Base-by-base conservation (phyloP, 768 basidiomycete species). In the Phylloporus sp. region DNA sequence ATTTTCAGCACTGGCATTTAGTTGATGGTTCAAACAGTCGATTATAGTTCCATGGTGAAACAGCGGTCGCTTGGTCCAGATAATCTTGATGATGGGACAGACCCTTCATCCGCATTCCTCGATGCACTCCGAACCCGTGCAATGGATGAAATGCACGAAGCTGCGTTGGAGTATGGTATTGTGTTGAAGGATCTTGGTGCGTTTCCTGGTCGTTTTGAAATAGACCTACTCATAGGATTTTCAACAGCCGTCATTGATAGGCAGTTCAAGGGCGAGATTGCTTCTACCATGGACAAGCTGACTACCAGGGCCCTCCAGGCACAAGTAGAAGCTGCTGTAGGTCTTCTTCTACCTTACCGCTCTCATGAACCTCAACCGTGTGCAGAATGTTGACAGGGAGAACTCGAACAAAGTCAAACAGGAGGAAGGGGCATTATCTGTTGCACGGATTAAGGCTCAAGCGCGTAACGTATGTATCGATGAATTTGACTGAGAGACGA, bases 181-280 rank as follows among this genome's bases (percentile, higher is more conserved):
- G 71, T 86, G 31, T 67, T 92, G 44, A 89, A 89, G 68, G 90
- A 92, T 56, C 80, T 91, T 32, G 85, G 83, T 83, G 58, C 6
- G 76, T 62, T 27, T 43, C 22, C 15, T 31, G 23, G 11, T 28
- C 20, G 43, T 11, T n/a, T 29, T 11, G 10, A 22, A 27, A 28
- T 29, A 16, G n/a, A 18, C 22, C 26, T 26, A 46, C 55, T 50
- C 26, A 65, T 47, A 1, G 26, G 27, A 35, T 24, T n/a, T 24
- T 58, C 57, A 18, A 50, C 50, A 84, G 90, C 89, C 49, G 90
- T 92, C 49, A 91, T 91, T 52, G 88, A 91, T 63, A 75, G 90
- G 27, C 86, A 91, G 59, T 92, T 92, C 75, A 91, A 92, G 73
- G 89, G 88, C 52, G 89, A 92, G 62, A 90, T 91, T 57, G 90